These are phyloP conservation scores for Solanum lignicaule DNA, from an alignment of 257 asterid species.

Conservation along the genomic window DNA sequence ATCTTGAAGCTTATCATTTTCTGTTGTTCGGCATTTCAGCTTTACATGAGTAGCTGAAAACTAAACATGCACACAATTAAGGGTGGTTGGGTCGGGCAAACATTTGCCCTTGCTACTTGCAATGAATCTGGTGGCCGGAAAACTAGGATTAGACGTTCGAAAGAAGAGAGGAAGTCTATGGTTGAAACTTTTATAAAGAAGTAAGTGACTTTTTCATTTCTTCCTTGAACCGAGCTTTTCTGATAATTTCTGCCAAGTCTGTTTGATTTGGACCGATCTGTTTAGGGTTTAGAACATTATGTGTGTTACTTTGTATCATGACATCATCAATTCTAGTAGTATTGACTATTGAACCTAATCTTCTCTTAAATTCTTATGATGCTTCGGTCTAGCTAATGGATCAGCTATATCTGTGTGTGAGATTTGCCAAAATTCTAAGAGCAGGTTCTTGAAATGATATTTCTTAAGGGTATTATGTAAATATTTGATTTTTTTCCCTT, in stretches of 20 bases:
- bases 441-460: not conserved
- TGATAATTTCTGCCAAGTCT: not conserved
- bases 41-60: not conserved
- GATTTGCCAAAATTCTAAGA: not conserved
- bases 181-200: constrained; percentile 71
- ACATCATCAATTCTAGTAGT: not conserved
- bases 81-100: constrained; percentile 63
- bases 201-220: constrained; percentile 20
- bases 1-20: not conserved
- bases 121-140: constrained; percentile 61
- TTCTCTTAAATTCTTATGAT: not conserved
- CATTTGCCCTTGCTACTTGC: constrained; percentile 59
- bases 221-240: not conserved
- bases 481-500: not conserved
- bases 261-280: not conserved
- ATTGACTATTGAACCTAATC: not conserved
- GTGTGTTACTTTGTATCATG: not conserved
- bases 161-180: constrained; percentile 83
- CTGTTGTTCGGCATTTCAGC: not conserved
- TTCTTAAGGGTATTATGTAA: not conserved
- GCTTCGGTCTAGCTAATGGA: not conserved
- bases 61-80: constrained; percentile 51
- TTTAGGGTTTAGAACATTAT: not conserved
- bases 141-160: constrained; percentile 78
- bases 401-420: not conserved